phyloP scores from a whole-genome alignment of 1,284 basidiomycete genomes.

The Mycena sp. region DNA sequence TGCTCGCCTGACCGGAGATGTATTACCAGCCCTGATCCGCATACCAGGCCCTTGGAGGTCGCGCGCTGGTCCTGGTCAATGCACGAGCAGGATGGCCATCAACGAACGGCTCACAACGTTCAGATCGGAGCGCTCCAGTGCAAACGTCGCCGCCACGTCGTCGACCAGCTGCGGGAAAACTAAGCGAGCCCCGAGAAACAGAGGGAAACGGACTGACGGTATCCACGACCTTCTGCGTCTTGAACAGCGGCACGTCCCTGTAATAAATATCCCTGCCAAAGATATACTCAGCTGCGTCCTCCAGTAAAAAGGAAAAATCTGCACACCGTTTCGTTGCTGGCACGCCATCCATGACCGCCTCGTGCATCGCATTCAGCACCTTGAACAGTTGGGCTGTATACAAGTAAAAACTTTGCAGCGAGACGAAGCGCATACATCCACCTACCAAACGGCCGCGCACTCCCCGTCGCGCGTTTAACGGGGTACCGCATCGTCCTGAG shows the following conservation, averaged over 20 bases:
- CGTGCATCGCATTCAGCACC: slow-evolving; percentile 69
- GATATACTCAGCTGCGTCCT: no score
- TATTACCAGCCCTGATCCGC: slow-evolving; percentile 71
- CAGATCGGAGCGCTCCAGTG: slow-evolving; percentile 77
- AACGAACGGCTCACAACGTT: slow-evolving; percentile 68
- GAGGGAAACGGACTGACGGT: slow-evolving; percentile 51
- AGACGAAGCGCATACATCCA: slow-evolving; percentile 26
- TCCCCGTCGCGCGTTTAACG: slow-evolving; percentile 52
- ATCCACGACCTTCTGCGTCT: slow-evolving; percentile 78
- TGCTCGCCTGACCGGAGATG: slow-evolving; percentile 63
- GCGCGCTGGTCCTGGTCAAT: slow-evolving; percentile 67
- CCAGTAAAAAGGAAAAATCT: background rate
- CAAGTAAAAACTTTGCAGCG: background rate
- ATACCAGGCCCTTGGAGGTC: slow-evolving; percentile 86
- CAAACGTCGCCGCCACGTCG: slow-evolving; percentile 85
- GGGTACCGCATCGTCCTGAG: slow-evolving; percentile 45
- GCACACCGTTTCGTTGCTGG: slow-evolving; percentile 68
- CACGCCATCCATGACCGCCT: slow-evolving; percentile 62
- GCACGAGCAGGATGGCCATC: background rate
- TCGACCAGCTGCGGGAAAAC: slow-evolving; percentile 90
- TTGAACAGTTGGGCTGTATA: slow-evolving; percentile 43
- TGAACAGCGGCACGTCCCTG: slow-evolving; percentile 82
- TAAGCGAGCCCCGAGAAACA: no score
- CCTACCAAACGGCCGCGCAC: slow-evolving; percentile 62
- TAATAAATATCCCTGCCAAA: slow-evolving; percentile 52